Conservation (phyloP, 2,329 filamentous ascomycete species). For the Diaporthe helianthi region DNA sequence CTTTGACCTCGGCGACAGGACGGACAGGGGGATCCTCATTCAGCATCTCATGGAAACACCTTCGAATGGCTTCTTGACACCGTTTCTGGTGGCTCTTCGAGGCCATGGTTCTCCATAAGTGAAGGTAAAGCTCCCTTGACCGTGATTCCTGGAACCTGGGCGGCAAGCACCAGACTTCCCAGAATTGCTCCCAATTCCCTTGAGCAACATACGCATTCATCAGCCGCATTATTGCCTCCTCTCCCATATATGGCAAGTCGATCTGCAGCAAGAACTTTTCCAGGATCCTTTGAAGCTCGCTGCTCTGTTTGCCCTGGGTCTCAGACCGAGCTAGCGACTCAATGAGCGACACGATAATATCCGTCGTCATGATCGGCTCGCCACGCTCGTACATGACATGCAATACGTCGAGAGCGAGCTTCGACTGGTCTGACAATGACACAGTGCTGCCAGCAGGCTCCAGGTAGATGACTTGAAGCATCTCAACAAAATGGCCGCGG, state of each 20-base stretch:
- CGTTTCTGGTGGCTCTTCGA: slow-evolving; percentile 49
- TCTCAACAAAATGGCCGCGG: slow-evolving; percentile 44
- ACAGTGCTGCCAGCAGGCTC: slow-evolving; percentile 34
- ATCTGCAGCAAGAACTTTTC: slow-evolving; percentile 52
- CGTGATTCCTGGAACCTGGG: slow-evolving; percentile 57
- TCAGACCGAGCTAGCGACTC: slow-evolving; percentile 47
- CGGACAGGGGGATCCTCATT: slow-evolving; percentile 59
- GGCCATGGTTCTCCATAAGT: slow-evolving; percentile 59
- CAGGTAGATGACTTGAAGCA: slow-evolving; percentile 50
- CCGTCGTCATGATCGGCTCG: slow-evolving; percentile 50
- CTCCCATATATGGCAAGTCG: slow-evolving; percentile 47
- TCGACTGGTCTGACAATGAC: slow-evolving; percentile 42
- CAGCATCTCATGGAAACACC: slow-evolving; percentile 65
- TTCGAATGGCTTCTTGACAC: slow-evolving; percentile 57
- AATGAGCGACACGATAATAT: slow-evolving; percentile 59
- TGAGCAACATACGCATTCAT: slow-evolving; percentile 55
- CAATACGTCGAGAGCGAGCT: slow-evolving; percentile 52
- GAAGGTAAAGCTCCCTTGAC: slow-evolving; percentile 60
- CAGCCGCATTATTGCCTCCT: slow-evolving; percentile 48
- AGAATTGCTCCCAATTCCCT: slow-evolving; percentile 63
- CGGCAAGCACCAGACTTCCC: slow-evolving; percentile 65
- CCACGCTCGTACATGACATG: slow-evolving; percentile 54
- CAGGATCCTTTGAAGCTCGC: slow-evolving; percentile 52
- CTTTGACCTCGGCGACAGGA: slow-evolving; percentile 52
- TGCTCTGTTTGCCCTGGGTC: slow-evolving; percentile 44